Percentiles rank a stretch among this genome's conserved stretches.
Evolutionary conservation across 208 protist species (phyloP).

Genomic region (Jaenimonas drosophilae): DNA sequence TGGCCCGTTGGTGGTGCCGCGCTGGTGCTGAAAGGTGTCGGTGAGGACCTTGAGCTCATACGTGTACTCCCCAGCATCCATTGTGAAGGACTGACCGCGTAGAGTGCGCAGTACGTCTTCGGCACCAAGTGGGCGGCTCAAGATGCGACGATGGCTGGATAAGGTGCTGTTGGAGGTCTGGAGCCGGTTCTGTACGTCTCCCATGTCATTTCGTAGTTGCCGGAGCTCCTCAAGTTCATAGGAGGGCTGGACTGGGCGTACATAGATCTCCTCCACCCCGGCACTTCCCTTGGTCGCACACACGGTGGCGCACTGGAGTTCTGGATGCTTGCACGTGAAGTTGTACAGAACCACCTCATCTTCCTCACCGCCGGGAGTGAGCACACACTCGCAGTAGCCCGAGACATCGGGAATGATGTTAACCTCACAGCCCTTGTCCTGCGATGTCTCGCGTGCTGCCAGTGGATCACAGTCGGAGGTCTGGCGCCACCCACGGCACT

Average conservation of each 20-base stretch:
- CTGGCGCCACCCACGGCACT: slow-evolving; percentile 31
- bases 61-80: slow-evolving; percentile 35
- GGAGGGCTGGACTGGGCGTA: slow-evolving; percentile 10
- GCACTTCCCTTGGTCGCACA: slow-evolving; percentile 24
- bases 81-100: slow-evolving; percentile 26
- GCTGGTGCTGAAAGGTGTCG: slow-evolving; percentile 28
- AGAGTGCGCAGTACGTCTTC: slow-evolving; percentile 52
- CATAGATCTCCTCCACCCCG: slow-evolving; percentile 5
- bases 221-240: slow-evolving; percentile 8
- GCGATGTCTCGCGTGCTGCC: slow-evolving; percentile 3
- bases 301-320: slow-evolving; percentile 35
- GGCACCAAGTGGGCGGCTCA: slow-evolving; percentile 12
- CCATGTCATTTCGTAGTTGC: slow-evolving; percentile 5
- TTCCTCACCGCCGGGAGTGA: not conserved
- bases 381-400: slow-evolving; percentile 52
- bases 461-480: slow-evolving; percentile 22
- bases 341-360: slow-evolving; percentile 6
- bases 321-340: slow-evolving; percentile 32
- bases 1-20: slow-evolving; percentile 4
- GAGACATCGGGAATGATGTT: slow-evolving; percentile 14
- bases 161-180: slow-evolving; percentile 3
- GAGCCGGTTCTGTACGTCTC: slow-evolving; percentile 11
- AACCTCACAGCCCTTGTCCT: slow-evolving; percentile 28
- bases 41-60: slow-evolving; percentile 52
- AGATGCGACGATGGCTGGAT: slow-evolving; percentile 7